Conservation (phyloP, 805 yeast genomes). For the Pichia paraexigua region DNA sequence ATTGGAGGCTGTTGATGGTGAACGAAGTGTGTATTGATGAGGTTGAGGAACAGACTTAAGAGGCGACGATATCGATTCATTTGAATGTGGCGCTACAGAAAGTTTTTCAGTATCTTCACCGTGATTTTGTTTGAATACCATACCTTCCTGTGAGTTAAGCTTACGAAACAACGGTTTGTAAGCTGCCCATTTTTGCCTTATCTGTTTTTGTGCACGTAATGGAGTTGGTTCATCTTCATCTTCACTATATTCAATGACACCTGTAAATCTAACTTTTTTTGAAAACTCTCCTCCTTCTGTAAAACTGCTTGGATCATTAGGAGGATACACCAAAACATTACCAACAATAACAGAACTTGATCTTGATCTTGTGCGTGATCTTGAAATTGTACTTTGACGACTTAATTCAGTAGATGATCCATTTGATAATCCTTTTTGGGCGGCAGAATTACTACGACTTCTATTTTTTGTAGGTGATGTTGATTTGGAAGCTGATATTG, state of each 20-base stretch:
- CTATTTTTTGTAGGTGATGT: conserved; percentile 12
- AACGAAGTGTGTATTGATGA: not conserved
- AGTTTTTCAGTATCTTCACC: conserved; percentile 13
- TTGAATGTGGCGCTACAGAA: not conserved
- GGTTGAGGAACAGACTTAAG: not conserved
- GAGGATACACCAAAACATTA: conserved; percentile 13
- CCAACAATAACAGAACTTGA: conserved; percentile 16
- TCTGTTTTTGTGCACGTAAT: conserved; percentile 27
- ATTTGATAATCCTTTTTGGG: not conserved
- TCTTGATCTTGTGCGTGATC: conserved; percentile 4
- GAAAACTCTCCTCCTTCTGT: conserved; percentile 3
- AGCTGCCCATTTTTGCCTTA: conserved; percentile 29
- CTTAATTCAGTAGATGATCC: conserved; percentile 7
- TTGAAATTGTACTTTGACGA: conserved; percentile 11
- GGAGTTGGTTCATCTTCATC: conserved; percentile 50
- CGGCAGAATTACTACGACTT: conserved; percentile 17
- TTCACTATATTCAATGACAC: conserved; percentile 43
- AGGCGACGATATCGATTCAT: not conserved
- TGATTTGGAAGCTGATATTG: conserved; percentile 8
- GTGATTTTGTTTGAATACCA: conserved; percentile 26
- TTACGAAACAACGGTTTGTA: conserved; percentile 26
- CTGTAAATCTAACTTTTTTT: conserved; percentile 44
- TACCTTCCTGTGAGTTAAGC: conserved; percentile 30
- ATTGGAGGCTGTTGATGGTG: not conserved
- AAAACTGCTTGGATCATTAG: not conserved